Conservation (phyloP, 768 basidiomycete genomes). For the Mrakia frigida region DNA sequence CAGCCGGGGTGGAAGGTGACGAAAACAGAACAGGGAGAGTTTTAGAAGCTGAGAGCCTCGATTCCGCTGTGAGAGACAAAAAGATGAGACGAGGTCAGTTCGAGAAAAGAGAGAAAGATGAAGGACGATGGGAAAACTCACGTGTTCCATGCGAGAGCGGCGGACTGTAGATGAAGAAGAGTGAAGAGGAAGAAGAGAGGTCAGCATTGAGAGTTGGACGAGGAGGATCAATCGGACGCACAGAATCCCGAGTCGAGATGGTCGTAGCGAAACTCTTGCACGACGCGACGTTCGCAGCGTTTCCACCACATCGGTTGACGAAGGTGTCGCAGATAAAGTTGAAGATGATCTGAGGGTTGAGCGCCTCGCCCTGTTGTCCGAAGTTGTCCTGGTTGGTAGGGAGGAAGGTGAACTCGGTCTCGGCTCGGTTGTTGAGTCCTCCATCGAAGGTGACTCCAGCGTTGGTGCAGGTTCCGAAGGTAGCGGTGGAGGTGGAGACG, state of each 20-base stretch:
- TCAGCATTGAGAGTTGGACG: too few species aligned
- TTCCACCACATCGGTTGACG: not conserved
- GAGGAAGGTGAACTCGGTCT: not conserved
- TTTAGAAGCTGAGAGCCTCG: constrained; percentile 1
- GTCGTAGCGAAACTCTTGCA: not conserved
- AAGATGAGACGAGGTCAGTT: not conserved
- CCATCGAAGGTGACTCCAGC: not conserved
- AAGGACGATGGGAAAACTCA: not conserved
- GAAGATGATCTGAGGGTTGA: not conserved
- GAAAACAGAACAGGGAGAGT: not conserved
- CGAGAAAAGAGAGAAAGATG: not conserved
- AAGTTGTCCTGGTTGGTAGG: not conserved
- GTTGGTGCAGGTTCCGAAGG: not conserved
- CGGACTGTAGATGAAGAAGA: not conserved
- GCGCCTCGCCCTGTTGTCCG: not conserved
- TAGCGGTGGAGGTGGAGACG: not conserved
- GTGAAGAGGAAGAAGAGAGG: not conserved
- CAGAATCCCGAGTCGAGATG: not conserved
- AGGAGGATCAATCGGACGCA: too few species aligned
- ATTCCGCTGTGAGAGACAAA: not conserved
- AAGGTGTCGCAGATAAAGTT: not conserved
- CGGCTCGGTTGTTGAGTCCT: not conserved
- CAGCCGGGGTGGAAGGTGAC: too few species aligned
- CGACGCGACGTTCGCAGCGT: not conserved
- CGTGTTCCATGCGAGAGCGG: constrained; percentile 1